Evolutionary conservation across 441 rosid species (phyloP), one percentile per base, ranked within the genome.

Genomic region (Syzygium malaccense): DNA sequence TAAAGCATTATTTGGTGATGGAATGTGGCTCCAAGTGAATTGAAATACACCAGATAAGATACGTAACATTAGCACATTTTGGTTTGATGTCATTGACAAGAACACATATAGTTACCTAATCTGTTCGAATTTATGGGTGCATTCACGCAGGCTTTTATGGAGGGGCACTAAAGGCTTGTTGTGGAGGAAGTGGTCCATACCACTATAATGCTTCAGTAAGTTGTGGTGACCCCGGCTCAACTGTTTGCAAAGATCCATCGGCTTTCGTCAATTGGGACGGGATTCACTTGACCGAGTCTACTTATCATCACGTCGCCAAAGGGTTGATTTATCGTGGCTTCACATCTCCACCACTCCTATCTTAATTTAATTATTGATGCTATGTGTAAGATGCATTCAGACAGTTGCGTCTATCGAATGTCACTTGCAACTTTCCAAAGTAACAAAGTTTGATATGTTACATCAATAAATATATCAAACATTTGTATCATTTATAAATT

Each of bases 141-240:
- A 20, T 33, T 19, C 14, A 14, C 51, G 90, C 88, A 95, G 98
- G 96, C n/a, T 95, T 96, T 86, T 89, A 86, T 10, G 90, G 88
- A 85, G 94, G 96, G 37, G 89, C 92, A 7, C 87, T 92, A 55
- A 92, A 30, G 75, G 96, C 96, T 41, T 96, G 97, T 68, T 96
- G 98, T 87, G 98, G 98, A 87, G 95, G 94, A n/a, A 95, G 95
- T 78, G 97, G 98, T 48, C 96, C 95, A 20, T 95, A 95, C 91
- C 94, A 96, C 55, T 95, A 89, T 88, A 95, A 94, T 66, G 88
- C 88, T 62, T 90, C 92, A 12, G 94, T 90, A 14, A 87, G 87
- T 30, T 96, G 99, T 28, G 98, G 98, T 7, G 86, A 90, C 79
- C 86, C 51, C 0, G 97, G 97, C 49, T 95, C 99, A 14, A 90